Evolutionary conservation across 2,329 filamentous ascomycete species (phyloP).

Genomic region (Colletotrichum acutatum): DNA sequence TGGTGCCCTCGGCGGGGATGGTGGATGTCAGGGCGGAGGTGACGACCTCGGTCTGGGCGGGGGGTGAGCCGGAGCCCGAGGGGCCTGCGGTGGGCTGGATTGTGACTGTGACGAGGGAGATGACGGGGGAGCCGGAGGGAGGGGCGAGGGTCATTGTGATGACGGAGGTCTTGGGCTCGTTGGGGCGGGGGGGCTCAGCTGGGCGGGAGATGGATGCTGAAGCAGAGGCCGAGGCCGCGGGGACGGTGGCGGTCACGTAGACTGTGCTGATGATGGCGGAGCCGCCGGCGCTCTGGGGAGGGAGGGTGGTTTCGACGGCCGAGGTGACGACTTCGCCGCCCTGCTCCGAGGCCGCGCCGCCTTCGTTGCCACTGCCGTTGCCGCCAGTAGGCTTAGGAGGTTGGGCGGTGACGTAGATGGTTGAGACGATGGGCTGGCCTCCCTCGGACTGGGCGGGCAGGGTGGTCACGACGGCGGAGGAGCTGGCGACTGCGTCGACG

Average conservation of each 20-base stretch:
- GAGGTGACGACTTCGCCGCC: slow-evolving; percentile 13
- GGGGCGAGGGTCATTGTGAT: slow-evolving; percentile 32
- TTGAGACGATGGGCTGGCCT: not conserved
- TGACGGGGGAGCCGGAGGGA: slow-evolving; percentile 12
- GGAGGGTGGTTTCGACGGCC: slow-evolving; percentile 15
- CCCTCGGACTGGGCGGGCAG: slow-evolving; percentile 8
- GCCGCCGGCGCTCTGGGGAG: slow-evolving; percentile 18
- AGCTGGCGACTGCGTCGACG: slow-evolving; percentile 11
- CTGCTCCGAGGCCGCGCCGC: not conserved
- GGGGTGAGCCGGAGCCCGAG: slow-evolving; percentile 18
- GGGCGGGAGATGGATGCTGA: not conserved
- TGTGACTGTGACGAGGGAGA: slow-evolving; percentile 32
- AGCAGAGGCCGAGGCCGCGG: not conserved
- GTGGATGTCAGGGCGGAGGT: slow-evolving; percentile 29
- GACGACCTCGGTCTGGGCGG: slow-evolving; percentile 6
- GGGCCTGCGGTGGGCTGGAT: slow-evolving; percentile 25
- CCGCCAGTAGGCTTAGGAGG: not conserved
- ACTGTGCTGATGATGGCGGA: slow-evolving; percentile 7
- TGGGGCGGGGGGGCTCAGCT: slow-evolving; percentile 15
- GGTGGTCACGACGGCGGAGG: slow-evolving; percentile 20
- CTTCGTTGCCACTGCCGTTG: too few species aligned
- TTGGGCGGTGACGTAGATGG: slow-evolving; percentile 6
- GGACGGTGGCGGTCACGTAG: slow-evolving; percentile 10
- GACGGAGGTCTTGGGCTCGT: slow-evolving; percentile 32
- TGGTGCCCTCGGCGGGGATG: slow-evolving; percentile 26